Evolutionary conservation across 179 eudicot genomes (phyloP).

Genomic region (Carnegiea gigantea): DNA sequence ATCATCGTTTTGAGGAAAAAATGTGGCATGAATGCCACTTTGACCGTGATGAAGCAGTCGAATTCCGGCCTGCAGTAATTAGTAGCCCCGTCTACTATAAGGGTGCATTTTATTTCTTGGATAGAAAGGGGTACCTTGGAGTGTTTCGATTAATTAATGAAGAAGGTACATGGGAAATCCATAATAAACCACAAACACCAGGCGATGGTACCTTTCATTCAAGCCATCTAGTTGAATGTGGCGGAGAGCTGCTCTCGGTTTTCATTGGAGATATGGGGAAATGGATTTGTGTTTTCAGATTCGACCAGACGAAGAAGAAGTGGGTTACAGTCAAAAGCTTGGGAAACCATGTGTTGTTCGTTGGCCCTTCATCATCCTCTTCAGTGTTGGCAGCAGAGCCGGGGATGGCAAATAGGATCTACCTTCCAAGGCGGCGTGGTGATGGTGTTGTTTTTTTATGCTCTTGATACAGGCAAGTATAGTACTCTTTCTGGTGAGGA

Average conservation of each 20-base stretch:
- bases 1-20: not conserved
- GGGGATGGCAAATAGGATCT: slow-evolving; percentile 7
- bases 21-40: not conserved
- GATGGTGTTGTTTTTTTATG: not conserved
- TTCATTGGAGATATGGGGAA: slow-evolving; percentile 10
- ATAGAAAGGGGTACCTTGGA: not conserved
- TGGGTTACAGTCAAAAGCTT: not conserved
- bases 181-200: not conserved
- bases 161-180: not conserved
- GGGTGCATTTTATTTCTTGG: not conserved
- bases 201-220: not conserved
- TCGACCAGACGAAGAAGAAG: not conserved
- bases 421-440: not conserved
- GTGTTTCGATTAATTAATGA: not conserved
- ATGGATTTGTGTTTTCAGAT: slow-evolving; percentile 4
- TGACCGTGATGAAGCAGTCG: not conserved
- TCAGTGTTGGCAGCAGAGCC: not conserved
- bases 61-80: not conserved
- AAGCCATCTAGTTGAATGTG: slow-evolving; percentile 9
- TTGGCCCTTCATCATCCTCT: not conserved
- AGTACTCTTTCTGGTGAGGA: not conserved
- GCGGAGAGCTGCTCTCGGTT: slow-evolving; percentile 6
- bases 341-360: not conserved
- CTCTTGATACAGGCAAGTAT: not conserved
- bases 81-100: not conserved